phyloP scores from a whole-genome alignment of 352 stramenopile species.

The Phytophthora macrochlamydospora region DNA sequence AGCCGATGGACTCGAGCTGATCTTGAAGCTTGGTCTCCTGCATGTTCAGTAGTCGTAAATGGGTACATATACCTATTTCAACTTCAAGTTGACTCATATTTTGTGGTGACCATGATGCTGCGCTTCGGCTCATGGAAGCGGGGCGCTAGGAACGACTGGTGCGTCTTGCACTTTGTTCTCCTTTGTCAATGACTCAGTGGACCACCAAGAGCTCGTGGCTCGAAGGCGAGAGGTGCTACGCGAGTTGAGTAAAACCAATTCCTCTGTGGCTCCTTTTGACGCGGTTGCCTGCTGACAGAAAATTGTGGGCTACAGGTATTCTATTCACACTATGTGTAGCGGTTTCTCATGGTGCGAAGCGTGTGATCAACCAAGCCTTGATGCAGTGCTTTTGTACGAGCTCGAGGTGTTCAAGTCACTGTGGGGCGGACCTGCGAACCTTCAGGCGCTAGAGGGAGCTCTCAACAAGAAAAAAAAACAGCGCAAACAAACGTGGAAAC shows the following conservation, averaged over 20 bases:
- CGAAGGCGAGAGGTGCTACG: slow-evolving; percentile 52
- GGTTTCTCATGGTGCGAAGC: slow-evolving; percentile 73
- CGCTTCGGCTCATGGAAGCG: neutral
- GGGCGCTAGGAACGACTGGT: neutral
- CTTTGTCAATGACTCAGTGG: slow-evolving; percentile 50
- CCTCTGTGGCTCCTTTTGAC: slow-evolving; percentile 67
- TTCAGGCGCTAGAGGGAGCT: slow-evolving; percentile 60
- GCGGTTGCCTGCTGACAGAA: neutral
- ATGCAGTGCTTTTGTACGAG: slow-evolving; percentile 65
- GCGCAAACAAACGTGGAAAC: too few relatives aligned
- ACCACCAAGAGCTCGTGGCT: slow-evolving; percentile 33
- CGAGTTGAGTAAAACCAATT: slow-evolving; percentile 36
- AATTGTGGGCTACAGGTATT: slow-evolving; percentile 2
- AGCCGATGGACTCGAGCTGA: neutral
- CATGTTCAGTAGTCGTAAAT: too few relatives aligned
- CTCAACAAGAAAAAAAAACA: slow-evolving; percentile 33
- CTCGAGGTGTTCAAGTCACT: slow-evolving; percentile 70
- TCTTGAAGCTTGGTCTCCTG: too few relatives aligned
- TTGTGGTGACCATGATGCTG: neutral
- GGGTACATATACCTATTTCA: too few relatives aligned
- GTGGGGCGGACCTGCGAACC: slow-evolving; percentile 79
- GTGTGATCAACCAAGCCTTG: slow-evolving; percentile 68
- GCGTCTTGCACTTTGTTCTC: slow-evolving; percentile 38
- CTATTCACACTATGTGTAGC: slow-evolving; percentile 35
- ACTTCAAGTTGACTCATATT: neutral